Percentiles rank a stretch among this genome's conserved stretches.
phyloP scores from a whole-genome alignment of 129 eudicot species.

The Artemisia argyi region DNA sequence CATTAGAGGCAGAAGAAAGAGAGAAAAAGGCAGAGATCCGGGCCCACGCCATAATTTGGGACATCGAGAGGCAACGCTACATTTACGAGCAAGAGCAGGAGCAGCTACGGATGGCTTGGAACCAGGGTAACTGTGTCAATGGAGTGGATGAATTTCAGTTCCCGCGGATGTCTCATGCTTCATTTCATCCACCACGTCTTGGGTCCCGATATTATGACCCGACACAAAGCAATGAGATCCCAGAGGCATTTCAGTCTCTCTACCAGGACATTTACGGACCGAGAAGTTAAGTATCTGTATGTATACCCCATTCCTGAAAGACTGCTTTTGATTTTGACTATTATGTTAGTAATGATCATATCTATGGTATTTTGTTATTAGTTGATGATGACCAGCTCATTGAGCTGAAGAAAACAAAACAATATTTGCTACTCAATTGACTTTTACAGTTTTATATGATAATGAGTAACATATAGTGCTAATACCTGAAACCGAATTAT shows the following conservation, averaged over 20 bases:
- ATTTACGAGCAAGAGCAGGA: conserved; percentile 6
- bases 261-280: neutral
- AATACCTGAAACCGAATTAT: too few relatives aligned
- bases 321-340: too few relatives aligned
- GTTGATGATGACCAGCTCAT: too few relatives aligned
- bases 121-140: neutral
- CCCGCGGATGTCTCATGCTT: neutral
- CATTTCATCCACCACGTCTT: neutral
- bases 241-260: conserved; percentile 7
- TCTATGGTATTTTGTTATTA: too few relatives aligned
- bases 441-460: too few relatives aligned
- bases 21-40: conserved; percentile 8
- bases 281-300: neutral
- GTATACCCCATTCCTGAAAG: too few relatives aligned
- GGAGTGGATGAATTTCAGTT: conserved; percentile 8
- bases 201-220: neutral
- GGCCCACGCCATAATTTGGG: conserved; percentile 11
- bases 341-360: too few relatives aligned
- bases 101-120: conserved; percentile 11
- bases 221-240: neutral
- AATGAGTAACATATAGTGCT: too few relatives aligned
- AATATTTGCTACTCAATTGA: too few relatives aligned
- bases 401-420: too few relatives aligned
- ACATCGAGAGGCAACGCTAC: conserved; percentile 13
- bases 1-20: conserved; percentile 3